These are phyloP conservation scores for Talaromyces sp. DNA, from an alignment of 2,329 filamentous ascomycete genomes.

Conservation along the genomic window DNA sequence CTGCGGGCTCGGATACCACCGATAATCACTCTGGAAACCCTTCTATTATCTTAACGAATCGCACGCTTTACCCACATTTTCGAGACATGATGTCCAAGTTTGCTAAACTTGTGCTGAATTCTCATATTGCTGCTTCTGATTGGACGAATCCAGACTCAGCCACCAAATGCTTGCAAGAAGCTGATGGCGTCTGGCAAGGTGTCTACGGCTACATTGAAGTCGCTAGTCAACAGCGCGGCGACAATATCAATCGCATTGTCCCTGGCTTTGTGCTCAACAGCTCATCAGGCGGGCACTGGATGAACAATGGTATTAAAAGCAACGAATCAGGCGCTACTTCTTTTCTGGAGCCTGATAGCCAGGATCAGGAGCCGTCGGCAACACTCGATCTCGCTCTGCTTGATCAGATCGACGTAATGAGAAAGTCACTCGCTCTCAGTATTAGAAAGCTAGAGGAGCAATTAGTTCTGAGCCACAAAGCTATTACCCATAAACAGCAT, in stretches of 20 bases:
- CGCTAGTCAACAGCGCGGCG: constrained; percentile 84
- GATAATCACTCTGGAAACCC: constrained; percentile 98
- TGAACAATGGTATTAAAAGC: constrained; percentile 55
- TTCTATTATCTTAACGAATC: constrained; percentile 98
- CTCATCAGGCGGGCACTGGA: constrained; percentile 80
- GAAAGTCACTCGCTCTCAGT: constrained; percentile 75
- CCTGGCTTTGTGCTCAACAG: constrained; percentile 91
- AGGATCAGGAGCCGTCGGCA: constrained; percentile 69
- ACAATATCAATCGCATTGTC: constrained; percentile 85
- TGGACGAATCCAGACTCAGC: constrained; percentile 92
- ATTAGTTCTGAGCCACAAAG: constrained; percentile 69
- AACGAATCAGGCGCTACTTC: constrained; percentile 61
- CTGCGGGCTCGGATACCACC: constrained; percentile 91
- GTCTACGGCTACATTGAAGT: constrained; percentile 97
- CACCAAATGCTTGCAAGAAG: constrained; percentile 91
- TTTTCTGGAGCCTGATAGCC: constrained; percentile 80
- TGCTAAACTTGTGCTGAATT: constrained; percentile 96
- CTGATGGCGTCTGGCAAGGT: constrained; percentile 89
- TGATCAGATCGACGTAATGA: constrained; percentile 78
- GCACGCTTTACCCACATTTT: constrained; percentile 93
- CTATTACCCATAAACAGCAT: constrained; percentile 73
- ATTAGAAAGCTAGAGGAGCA: constrained; percentile 84
- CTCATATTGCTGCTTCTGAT: constrained; percentile 93
- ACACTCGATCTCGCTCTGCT: constrained; percentile 70
- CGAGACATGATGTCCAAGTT: constrained; percentile 99